Conservation (phyloP, 176 grass and related monocot genomes). For the Hyparrhenia diplandra region DNA sequence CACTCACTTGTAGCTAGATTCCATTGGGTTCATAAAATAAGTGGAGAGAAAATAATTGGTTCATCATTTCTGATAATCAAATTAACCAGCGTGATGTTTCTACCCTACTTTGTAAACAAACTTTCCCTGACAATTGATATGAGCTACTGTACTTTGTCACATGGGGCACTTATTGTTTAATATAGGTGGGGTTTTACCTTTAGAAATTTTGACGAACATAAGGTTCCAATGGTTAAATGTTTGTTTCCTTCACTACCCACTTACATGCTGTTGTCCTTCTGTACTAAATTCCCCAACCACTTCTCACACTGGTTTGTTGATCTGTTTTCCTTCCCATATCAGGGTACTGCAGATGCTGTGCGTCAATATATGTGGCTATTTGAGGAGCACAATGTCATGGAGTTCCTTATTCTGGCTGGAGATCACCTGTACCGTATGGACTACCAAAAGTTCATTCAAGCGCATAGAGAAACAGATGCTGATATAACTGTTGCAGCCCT, state of each 20-base stretch:
- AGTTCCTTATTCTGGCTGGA: slow-evolving; percentile 83
- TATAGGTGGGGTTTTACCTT: background rate
- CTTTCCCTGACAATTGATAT: background rate
- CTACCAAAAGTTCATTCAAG: slow-evolving; percentile 97
- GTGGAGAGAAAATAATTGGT: background rate
- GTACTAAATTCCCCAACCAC: background rate
- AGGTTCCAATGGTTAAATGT: background rate
- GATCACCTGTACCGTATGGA: slow-evolving; percentile 98
- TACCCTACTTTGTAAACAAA: background rate
- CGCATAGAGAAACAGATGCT: slow-evolving; percentile 87
- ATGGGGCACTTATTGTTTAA: background rate
- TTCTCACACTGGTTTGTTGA: background rate
- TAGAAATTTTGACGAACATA: slow-evolving; percentile 11
- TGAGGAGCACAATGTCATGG: slow-evolving; percentile 97
- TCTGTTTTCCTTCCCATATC: slow-evolving; percentile 19
- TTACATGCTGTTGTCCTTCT: slow-evolving; percentile 7
- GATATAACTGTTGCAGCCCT: slow-evolving; percentile 90
- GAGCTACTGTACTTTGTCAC: slow-evolving; percentile 1
- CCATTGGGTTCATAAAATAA: background rate
- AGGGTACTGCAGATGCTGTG: slow-evolving; percentile 96
- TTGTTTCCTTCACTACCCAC: background rate
- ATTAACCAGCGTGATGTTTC: background rate
- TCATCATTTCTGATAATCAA: background rate
- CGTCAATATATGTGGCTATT: slow-evolving; percentile 92
- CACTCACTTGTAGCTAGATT: background rate